Evolutionary conservation across 352 stramenopile genomes (phyloP), one percentile per base, ranked within the genome.

Genomic region (Pythium phragmitis): DNA sequence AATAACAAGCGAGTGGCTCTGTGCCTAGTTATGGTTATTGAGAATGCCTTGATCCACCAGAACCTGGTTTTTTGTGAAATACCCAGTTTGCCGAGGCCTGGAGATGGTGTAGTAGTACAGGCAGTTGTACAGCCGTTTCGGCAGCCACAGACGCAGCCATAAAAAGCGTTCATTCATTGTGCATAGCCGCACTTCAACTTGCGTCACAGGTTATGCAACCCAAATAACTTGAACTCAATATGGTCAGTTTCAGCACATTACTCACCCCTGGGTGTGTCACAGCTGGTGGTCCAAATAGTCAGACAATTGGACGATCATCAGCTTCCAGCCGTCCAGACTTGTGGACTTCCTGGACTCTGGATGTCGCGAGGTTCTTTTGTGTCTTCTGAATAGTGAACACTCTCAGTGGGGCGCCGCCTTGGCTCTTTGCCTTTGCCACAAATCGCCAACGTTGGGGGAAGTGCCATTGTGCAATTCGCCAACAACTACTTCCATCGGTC

Each of bases 391-490:
- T 5, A 30, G 26, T 5, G 26, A 43, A 5, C 37, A 13, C 12
- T 43, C 37, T 17, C 2, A 17, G 12, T 43, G 12, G 11, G 37
- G 37, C 2, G 2, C 37, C 37, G 4, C 23, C 52, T 48, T 48
- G 42, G 2, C 7, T 48, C 37, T 17, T 4, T n/a, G 16, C 42
- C 14, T n/a, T 48, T 23, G 42, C 36, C 17, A 11, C 53, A 30
- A 30, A 39, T 46, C 19, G 42, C 33, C 47, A 50, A 50, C 39
- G 36, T 41, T 41, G 12, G 28, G 2, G 30, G 33, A 12, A 30
- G 14, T 2, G 4, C 63, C 61, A 68, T 68, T 68, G 61, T 63
- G 37, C 61, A 68, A 68, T 62, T 63, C 60, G 53, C 61, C 61
- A 53, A 48, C 61, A 49, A 68, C 61, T 52, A 37, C 45, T 47